Conservation (phyloP, 345 rosid species). For the Dipteronia sinensis region DNA sequence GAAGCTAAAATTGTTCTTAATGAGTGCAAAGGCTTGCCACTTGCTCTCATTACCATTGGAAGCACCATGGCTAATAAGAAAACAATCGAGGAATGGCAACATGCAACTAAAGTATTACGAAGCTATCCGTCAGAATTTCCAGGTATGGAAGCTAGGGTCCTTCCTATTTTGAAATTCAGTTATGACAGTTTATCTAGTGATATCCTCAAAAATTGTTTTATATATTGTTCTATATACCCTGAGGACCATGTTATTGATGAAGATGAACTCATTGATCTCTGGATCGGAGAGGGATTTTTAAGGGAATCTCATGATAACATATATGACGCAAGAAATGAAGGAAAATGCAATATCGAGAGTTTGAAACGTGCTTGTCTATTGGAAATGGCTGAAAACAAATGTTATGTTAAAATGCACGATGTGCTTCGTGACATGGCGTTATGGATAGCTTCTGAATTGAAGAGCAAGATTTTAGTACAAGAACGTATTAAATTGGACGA, state of each 20-base stretch:
- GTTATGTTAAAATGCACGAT: slow-evolving; percentile 25
- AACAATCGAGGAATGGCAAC: not conserved
- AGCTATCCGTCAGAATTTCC: not conserved
- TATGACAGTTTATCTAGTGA: not conserved
- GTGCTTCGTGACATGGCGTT: slow-evolving; percentile 27
- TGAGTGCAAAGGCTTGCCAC: too few species aligned
- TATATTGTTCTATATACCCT: slow-evolving; percentile 12
- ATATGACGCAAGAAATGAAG: not conserved
- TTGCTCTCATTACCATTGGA: too few species aligned
- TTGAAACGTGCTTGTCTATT: slow-evolving; percentile 27
- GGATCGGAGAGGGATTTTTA: slow-evolving; percentile 28
- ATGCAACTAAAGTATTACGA: not conserved
- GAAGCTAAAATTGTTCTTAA: not conserved
- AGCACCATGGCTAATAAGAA: not conserved
- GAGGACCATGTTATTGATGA: slow-evolving; percentile 1
- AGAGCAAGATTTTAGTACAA: not conserved
- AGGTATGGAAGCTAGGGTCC: not conserved
- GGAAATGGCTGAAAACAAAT: not conserved
- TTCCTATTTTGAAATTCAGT: not conserved
- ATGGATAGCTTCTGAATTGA: slow-evolving; percentile 16
- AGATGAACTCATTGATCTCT: not conserved
- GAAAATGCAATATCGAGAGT: not conserved
- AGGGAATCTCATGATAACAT: not conserved
- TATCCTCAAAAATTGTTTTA: slow-evolving; percentile 12
- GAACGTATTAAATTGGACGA: not conserved